Evolutionary conservation across 371 early-diverging fungal genomes (phyloP), one percentile per base, ranked within the genome.

Genomic region (Rhizomucor miehei): DNA sequence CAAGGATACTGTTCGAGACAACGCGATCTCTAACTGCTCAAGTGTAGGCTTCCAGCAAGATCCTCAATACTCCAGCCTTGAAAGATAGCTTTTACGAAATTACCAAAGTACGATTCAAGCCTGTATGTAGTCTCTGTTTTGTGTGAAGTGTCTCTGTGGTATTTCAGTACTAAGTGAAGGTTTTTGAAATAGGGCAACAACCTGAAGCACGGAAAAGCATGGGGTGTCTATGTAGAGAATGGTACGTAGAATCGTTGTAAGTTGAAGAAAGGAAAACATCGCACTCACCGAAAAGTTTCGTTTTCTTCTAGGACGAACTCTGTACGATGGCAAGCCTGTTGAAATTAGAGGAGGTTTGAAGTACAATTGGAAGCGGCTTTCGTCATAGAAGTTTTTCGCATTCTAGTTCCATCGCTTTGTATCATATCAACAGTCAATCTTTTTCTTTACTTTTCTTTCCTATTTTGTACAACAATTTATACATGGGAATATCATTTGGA

Each of bases 341-440:
- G 65, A 69, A 40, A 69, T 69, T 38, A 51, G 65, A 54, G 65
- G 65, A 40, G 69, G 69, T 20, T 41, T 69, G 8, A 69, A 69
- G 47, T 62, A 46, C 43, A 69, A 65, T 17, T 69, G 65, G 65
- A 62, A 54, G 34, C 23, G 41, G 14, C 38, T 39, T 23, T 34
- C 48, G 51, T 60, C 54, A 46, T 37, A 25, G 38, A 16, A 38
- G n/a, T n/a, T n/a, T n/a, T n/a, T n/a, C n/a, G n/a, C n/a, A n/a
- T n/a, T n/a, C n/a, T n/a, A n/a, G n/a, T n/a, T n/a, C n/a, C n/a
- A n/a, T n/a, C n/a, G 8, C 8, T 5, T 29, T 29, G 29, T 29
- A 29, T 29, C 8, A 29, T 29, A 29, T 29, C 29, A 29, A 29
- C 29, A 29, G 8, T 8, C n/a, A n/a, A n/a, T n/a, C n/a, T n/a